Evolutionary conservation across 768 basidiomycete species (phyloP), one percentile per base, ranked within the genome.

Genomic region (Russula sp.): DNA sequence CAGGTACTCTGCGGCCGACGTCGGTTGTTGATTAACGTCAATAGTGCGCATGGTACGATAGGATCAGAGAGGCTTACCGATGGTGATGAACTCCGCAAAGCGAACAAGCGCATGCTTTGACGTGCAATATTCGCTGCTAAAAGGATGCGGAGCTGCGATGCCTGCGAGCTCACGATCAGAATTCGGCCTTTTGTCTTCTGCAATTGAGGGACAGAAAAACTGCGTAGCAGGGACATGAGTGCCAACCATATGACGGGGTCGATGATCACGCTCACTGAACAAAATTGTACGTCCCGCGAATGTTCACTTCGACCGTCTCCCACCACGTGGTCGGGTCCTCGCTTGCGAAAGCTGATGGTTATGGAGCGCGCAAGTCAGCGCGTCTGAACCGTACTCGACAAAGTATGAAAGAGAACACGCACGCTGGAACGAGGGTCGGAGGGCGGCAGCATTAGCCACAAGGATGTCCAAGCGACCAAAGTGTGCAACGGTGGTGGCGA

Each of bases 321-420:
- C 62, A 67, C 65, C 65, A 67, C 20, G 16, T 53, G 1, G 9
- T 36, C 9, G 66, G 54, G 16, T 67, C 63, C 48, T 59, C 42
- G 2, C 26, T n/a, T 11, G 30, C 58, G 7, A 67, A 51, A 3
- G 55, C 66, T 64, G 16, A 16, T 20, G 16, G 7, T 3, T 46
- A n/a, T 6, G 40, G 16, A 0, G 10, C 36, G 44, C 26, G 9
- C 16, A 16, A 11, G 14, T 53, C 51, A 52, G 51, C 4, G 11
- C 13, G 36, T 13, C 36, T 36, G 13, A 13, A 13, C 13, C 13
- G 36, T 36, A 36, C 36, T 36, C 36, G 36, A 36, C 36, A 36
- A 36, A 36, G 36, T 36, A 36, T 13, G 36, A 36, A 36, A 44
- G 7, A 44, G 42, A 1, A 11, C 36, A 60, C 59, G 1, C 16